These are phyloP conservation scores for Macrolepiota albuminosa DNA, from an alignment of 768 basidiomycete species.

Conservation along the genomic window DNA sequence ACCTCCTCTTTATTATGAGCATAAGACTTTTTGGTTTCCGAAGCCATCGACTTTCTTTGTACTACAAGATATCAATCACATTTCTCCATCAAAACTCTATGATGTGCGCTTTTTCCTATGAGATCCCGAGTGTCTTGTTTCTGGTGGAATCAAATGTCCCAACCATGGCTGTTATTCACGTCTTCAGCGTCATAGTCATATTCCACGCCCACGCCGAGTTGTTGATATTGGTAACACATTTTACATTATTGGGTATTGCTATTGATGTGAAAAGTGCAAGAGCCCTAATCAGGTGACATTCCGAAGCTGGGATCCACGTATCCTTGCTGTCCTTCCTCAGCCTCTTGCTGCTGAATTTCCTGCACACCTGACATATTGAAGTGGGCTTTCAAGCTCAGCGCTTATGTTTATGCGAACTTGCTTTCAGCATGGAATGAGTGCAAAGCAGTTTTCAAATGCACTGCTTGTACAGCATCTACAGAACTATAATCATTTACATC, in stretches of 20 bases:
- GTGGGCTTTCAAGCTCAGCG: neutral
- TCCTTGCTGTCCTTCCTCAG: neutral
- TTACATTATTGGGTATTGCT: neutral
- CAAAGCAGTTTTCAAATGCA: too few relatives aligned
- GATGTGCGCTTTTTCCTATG: neutral
- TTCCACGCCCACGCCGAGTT: neutral
- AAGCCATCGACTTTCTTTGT: too few relatives aligned
- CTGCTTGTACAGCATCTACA: neutral
- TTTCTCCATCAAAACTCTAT: neutral
- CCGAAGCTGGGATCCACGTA: neutral
- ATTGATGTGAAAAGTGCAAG: too few relatives aligned
- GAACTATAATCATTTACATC: neutral
- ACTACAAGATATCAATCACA: neutral
- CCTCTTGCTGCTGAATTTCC: too few relatives aligned
- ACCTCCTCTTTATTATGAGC: too few relatives aligned
- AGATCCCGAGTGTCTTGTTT: neutral
- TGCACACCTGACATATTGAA: neutral
- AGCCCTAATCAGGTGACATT: neutral
- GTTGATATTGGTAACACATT: neutral
- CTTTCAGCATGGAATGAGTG: neutral
- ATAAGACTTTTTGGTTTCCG: too few relatives aligned
- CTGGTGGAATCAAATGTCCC: neutral
- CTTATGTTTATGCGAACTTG: neutral
- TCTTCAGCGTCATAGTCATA: too few relatives aligned
- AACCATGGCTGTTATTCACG: too few relatives aligned